A percentile compares a stretch with the other conserved stretches of the same genome.
Evolutionary conservation across 2,329 filamentous ascomycete genomes (phyloP).

Genomic region (Fusarium setosum): DNA sequence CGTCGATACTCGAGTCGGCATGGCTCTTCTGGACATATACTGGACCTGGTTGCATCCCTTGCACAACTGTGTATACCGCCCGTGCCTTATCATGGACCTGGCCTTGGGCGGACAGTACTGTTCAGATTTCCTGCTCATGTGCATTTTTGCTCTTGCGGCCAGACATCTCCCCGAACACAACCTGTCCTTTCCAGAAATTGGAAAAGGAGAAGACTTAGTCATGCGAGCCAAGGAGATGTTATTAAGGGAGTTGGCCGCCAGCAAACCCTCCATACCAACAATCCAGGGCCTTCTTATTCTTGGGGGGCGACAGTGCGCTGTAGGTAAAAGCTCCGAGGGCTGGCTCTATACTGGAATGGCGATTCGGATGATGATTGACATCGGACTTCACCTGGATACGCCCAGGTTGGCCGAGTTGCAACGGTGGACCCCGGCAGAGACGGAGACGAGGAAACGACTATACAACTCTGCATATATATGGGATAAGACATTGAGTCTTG

Average conservation of each 20-base stretch:
- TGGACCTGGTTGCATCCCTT: slow-evolving; percentile 39
- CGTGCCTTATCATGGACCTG: slow-evolving; percentile 32
- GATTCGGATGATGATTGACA: slow-evolving; percentile 35
- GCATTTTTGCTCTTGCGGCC: slow-evolving; percentile 32
- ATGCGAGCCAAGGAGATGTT: neutral
- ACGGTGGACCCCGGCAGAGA: slow-evolving; percentile 32
- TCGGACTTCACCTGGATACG: slow-evolving; percentile 35
- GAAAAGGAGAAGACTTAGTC: neutral
- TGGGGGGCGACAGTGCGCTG: slow-evolving; percentile 33
- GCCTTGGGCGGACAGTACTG: slow-evolving; percentile 34
- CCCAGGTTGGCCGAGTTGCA: slow-evolving; percentile 19
- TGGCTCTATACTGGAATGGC: slow-evolving; percentile 40
- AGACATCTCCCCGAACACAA: slow-evolving; percentile 23
- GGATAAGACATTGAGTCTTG: slow-evolving; percentile 38
- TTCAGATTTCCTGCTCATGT: slow-evolving; percentile 34
- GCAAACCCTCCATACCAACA: neutral
- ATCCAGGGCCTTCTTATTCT: slow-evolving; percentile 28
- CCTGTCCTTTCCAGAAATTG: neutral
- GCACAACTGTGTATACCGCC: slow-evolving; percentile 34
- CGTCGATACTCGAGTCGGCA: slow-evolving; percentile 13
- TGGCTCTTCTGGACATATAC: slow-evolving; percentile 35
- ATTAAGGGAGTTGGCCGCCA: neutral
- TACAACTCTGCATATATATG: slow-evolving; percentile 38
- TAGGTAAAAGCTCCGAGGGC: slow-evolving; percentile 32
- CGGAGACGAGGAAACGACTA: slow-evolving; percentile 30